These are phyloP conservation scores for Gamarada debralockiae DNA, from an alignment of 495 filamentous ascomycete genomes.

Conservation along the genomic window DNA sequence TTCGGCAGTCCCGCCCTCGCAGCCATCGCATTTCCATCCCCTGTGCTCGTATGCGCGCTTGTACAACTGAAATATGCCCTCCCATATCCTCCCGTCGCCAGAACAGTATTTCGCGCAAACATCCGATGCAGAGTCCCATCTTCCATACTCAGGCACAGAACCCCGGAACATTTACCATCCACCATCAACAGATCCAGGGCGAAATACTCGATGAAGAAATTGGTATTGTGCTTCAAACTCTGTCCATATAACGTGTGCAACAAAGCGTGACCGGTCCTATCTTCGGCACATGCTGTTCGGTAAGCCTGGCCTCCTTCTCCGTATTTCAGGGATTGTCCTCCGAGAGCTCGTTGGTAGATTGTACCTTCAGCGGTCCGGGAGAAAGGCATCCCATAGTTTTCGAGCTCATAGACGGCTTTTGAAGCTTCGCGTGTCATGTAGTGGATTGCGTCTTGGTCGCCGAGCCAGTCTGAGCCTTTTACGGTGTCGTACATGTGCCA, in stretches of 20 bases:
- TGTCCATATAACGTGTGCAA: conserved; percentile 26
- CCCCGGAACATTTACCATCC: conserved; percentile 17
- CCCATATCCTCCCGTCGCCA: conserved; percentile 23
- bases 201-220: conserved; percentile 27
- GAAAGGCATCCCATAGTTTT: conserved; percentile 27
- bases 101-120: conserved; percentile 23
- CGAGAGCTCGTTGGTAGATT: conserved; percentile 25
- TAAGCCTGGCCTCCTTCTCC: conserved; percentile 24
- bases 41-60: conserved; percentile 21
- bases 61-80: conserved; percentile 24
- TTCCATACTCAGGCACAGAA: conserved; percentile 23
- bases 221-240: conserved; percentile 21
- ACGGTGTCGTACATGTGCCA: conserved; percentile 29
- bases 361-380: conserved; percentile 16
- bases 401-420: conserved; percentile 22
- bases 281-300: conserved; percentile 18
- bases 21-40: conserved; percentile 26
- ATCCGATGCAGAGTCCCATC: conserved; percentile 25
- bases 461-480: conserved; percentile 26
- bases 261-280: conserved; percentile 25
- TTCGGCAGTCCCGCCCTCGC: conserved; percentile 24
- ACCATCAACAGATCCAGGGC: conserved; percentile 24
- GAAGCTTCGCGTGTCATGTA: conserved; percentile 24
- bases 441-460: conserved; percentile 28
- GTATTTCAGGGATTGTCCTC: conserved; percentile 20